Base-by-base conservation (phyloP, 306 rosid genomes). In the Dalbergia cochinchinensis region DNA sequence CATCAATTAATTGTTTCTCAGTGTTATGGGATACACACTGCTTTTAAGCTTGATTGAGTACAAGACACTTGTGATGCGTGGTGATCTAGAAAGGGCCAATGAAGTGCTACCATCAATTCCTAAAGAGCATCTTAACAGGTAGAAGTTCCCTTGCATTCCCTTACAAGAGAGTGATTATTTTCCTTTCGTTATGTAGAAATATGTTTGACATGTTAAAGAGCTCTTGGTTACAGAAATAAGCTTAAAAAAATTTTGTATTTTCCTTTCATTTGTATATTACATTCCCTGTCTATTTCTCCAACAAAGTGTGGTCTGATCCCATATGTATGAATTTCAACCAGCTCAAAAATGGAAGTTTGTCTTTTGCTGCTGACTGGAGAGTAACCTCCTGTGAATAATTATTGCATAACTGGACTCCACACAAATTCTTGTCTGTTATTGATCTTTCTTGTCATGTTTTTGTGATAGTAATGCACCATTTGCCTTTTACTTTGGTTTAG, bases 41-140 rank as follows among this genome's bases (percentile, higher is more conserved):
- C 99, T 95, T 87, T 83, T 95, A 65, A 90, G 92, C 87, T 87
- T 95, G 94, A 93, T 95, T 19, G 99, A 95, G 86, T 95, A 95
- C 85, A 95, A 95, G 88, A 95, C 99, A 76, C 94, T 95, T 76
- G 98, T 95, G 83, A 95, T 95, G 99, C 98, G 98, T 15, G 98
- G 99, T 69, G 99, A 95, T 85, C 69, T 90, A 42, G 99, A 88
- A 76, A 90, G 98, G 88, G 99, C 99, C 70, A 89, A 76, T 82
- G 97, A 90, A 82, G 66, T 95, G 69, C 88, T 95, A 84, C 97
- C 97, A 59, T 87, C 96, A 71, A 95, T 95, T 84, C 99, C 99
- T 45, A 93, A 90, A 85, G 99, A 95, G 84, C 98, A 95, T 68
- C 97, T 83, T 88, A 94, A 94, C 89, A 94, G 98, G 98, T 94